Base-by-base conservation (phyloP, 2,329 filamentous ascomycete species). In the Fusarium cicatricum region DNA sequence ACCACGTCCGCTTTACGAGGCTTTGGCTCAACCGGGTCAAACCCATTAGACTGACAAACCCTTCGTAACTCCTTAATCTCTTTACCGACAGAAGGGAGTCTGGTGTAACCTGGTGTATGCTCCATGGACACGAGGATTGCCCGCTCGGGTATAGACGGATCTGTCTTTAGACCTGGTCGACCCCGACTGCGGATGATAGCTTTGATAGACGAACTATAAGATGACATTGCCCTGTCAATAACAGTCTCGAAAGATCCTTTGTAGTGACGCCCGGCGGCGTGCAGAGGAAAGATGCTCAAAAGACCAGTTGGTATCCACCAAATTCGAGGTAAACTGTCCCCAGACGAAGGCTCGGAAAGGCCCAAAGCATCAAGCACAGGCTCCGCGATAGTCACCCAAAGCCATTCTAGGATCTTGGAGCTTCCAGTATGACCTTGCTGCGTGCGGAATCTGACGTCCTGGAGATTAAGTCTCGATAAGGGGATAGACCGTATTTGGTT, bases 171-270 rank as follows among this genome's bases (percentile, higher is more conserved):
- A 21, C 21, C 21, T 21, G 7, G 21, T 7, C 7, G 21, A 7
- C 21, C 21, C 7, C 21, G 21, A 7, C 21, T 21, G 21, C 21
- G 21, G 17, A 74, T 59, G 2, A 78, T 34, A 2, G 72, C 55
- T 53, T 70, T 73, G 19, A 77, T 44, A 2, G 75, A 75, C 1
- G 69, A 62, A n/a, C 52, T 66, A 45, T 77, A 79, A 0, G 75
- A 77, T 4, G 75, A 79, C 3, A 77, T 66, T 4, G 72, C 74
- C 36, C 71, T 59, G 38, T 76, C 71, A 1, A 77, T 34, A 0
- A 71, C 71, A 0, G 70, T 71, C 11, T 71, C 51, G 0, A 26
- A 26, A 7, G 59, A 64, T 4, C 44, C 37, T 8, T 45, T 16
- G 2, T 29, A 11, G 44, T 77, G 71, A 28, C 62, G 45, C 11